Evolutionary conservation across 768 basidiomycete species (phyloP).

Genomic region (Suillus luteus): DNA sequence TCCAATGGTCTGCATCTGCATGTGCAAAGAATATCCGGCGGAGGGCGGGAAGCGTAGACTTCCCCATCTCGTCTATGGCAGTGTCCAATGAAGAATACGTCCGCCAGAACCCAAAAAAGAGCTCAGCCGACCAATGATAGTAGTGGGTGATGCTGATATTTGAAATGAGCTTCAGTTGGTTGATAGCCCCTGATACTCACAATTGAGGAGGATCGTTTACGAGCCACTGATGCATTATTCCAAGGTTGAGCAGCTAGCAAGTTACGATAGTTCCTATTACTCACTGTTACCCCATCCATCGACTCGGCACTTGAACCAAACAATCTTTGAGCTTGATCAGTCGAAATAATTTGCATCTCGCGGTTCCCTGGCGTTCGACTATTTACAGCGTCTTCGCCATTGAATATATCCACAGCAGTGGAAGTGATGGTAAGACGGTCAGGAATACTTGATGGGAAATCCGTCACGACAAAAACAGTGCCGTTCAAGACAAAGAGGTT

Average conservation of each 20-base stretch:
- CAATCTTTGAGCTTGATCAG: conserved; percentile 61
- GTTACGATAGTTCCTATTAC: conserved; percentile 20
- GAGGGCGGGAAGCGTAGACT: conserved; percentile 70
- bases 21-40: conserved; percentile 78
- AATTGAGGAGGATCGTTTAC: conserved; percentile 87
- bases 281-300: conserved; percentile 77
- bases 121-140: conserved; percentile 92
- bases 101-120: conserved; percentile 91
- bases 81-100: conserved; percentile 84
- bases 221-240: conserved; percentile 52
- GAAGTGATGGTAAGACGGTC: conserved; percentile 70
- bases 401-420: conserved; percentile 59
- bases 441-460: conserved; percentile 68
- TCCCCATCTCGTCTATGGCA: conserved; percentile 61
- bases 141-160: conserved; percentile 78
- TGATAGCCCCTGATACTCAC: conserved; percentile 41
- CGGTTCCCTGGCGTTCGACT: conserved; percentile 73
- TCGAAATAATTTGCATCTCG: conserved; percentile 76
- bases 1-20: conserved; percentile 77
- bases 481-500: conserved; percentile 81
- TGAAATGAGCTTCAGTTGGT: background rate
- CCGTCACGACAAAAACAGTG: conserved; percentile 79
- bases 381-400: conserved; percentile 54
- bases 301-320: conserved; percentile 75
- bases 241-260: conserved; percentile 4